A percentile compares a stretch with the other conserved stretches of the same genome.
phyloP scores from a whole-genome alignment of 768 basidiomycete species.

The Mycena galopus region DNA sequence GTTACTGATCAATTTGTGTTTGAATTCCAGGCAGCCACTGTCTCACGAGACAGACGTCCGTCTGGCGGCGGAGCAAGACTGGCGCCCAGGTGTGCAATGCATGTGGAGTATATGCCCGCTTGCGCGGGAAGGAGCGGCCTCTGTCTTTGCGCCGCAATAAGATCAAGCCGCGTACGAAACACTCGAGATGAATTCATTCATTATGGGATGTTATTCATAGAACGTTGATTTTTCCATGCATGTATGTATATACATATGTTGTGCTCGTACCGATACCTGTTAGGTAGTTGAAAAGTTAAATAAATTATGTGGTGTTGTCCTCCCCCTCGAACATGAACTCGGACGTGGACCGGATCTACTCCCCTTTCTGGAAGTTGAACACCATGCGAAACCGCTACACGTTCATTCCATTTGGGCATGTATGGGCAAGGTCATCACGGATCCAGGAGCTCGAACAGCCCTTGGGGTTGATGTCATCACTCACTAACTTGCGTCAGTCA shows the following conservation, averaged over 20 bases:
- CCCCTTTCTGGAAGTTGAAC: no score
- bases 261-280: no score
- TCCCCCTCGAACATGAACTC: no score
- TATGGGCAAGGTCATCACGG: no score
- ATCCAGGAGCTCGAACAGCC: no score
- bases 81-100: constrained; percentile 33
- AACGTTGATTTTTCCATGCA: background rate
- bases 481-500: background rate
- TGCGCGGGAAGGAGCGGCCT: constrained; percentile 32
- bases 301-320: no score
- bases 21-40: constrained; percentile 17
- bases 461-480: background rate
- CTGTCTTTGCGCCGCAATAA: constrained; percentile 26
- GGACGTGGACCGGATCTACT: no score
- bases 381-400: no score
- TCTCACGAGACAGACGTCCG: constrained; percentile 26
- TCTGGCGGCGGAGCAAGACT: constrained; percentile 32
- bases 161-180: constrained; percentile 28
- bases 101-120: constrained; percentile 25
- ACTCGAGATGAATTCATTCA: constrained; percentile 28
- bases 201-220: background rate
- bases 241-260: background rate
- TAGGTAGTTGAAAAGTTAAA: no score
- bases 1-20: background rate
- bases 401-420: no score